Percentiles rank a stretch among this genome's conserved stretches.
Conservation (phyloP, 768 basidiomycete genomes). For the Xerocomus brunneocitrinus region DNA sequence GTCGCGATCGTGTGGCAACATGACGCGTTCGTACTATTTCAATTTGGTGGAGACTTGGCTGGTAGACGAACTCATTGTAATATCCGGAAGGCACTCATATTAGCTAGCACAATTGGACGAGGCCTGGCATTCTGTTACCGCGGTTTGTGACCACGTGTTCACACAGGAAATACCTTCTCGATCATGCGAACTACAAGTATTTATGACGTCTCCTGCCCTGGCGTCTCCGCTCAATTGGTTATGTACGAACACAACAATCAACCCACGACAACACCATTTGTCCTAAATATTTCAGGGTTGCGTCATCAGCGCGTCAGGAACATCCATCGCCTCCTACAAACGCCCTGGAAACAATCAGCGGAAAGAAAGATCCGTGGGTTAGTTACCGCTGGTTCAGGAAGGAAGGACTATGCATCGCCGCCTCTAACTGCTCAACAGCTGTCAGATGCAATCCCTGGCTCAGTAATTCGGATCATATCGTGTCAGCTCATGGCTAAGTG, state of each 20-base stretch:
- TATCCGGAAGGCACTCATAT: conserved; percentile 11
- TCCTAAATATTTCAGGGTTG: not conserved
- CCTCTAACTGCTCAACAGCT: not conserved
- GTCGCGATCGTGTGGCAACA: conserved; percentile 5
- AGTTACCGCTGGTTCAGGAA: not conserved
- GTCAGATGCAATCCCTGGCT: not conserved
- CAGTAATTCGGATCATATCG: not conserved
- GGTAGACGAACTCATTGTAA: conserved; percentile 16
- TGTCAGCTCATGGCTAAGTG: not conserved
- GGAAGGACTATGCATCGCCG: not conserved
- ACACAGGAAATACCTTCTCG: not conserved
- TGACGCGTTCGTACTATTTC: conserved; percentile 8
- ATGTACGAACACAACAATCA: not conserved
- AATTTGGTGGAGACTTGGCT: conserved; percentile 11
- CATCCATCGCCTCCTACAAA: not conserved
- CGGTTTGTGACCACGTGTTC: not conserved
- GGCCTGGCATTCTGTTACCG: not conserved
- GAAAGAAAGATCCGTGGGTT: not conserved
- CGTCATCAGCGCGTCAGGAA: not conserved
- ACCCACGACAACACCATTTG: not conserved
- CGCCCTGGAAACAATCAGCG: not conserved
- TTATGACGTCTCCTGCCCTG: not conserved
- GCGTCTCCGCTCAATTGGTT: too few species aligned
- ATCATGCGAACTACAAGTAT: not conserved
- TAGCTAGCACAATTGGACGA: conserved; percentile 6